A percentile compares a stretch with the other conserved stretches of the same genome.
Evolutionary conservation across 2,329 filamentous ascomycete species (phyloP).

Genomic region (Arthrinium puccinioides): DNA sequence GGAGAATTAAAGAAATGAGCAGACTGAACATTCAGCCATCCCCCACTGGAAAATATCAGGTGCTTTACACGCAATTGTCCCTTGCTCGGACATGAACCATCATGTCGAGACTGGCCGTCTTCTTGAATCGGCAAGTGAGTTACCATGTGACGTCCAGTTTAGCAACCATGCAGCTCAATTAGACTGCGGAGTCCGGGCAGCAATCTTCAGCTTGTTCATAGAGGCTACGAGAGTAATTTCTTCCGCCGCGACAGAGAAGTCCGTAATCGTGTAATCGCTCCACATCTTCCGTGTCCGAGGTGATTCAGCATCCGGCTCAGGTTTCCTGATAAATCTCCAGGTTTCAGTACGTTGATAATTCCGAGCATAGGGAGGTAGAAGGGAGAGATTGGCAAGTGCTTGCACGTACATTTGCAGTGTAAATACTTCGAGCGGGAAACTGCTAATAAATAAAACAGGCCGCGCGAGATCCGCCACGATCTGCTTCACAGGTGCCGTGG

Average conservation of each 20-base stretch:
- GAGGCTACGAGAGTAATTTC: background rate
- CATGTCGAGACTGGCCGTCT: too few relatives aligned
- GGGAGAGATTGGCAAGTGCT: too few relatives aligned
- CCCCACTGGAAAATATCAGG: too few relatives aligned
- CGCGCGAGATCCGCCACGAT: conserved; percentile 27
- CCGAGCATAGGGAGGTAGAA: too few relatives aligned
- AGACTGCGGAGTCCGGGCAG: background rate
- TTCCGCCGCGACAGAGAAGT: background rate
- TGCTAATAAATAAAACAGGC: conserved; percentile 13
- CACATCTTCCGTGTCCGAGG: conserved; percentile 12
- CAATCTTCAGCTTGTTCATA: background rate
- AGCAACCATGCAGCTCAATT: too few relatives aligned
- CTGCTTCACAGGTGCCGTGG: conserved; percentile 25
- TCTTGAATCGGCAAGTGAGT: too few relatives aligned
- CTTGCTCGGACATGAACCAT: too few relatives aligned
- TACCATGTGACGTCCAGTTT: too few relatives aligned
- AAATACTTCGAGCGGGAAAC: background rate
- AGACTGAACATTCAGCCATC: too few relatives aligned
- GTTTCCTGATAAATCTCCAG: background rate
- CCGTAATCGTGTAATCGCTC: conserved; percentile 6
- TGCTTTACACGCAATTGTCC: too few relatives aligned
- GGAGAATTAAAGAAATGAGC: too few relatives aligned
- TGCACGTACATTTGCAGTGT: background rate
- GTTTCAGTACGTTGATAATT: background rate
- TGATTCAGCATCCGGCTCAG: conserved; percentile 8